Evolutionary conservation across 768 basidiomycete species (phyloP), one percentile per base, ranked within the genome.

Genomic region (Leccinum fibrillosum): DNA sequence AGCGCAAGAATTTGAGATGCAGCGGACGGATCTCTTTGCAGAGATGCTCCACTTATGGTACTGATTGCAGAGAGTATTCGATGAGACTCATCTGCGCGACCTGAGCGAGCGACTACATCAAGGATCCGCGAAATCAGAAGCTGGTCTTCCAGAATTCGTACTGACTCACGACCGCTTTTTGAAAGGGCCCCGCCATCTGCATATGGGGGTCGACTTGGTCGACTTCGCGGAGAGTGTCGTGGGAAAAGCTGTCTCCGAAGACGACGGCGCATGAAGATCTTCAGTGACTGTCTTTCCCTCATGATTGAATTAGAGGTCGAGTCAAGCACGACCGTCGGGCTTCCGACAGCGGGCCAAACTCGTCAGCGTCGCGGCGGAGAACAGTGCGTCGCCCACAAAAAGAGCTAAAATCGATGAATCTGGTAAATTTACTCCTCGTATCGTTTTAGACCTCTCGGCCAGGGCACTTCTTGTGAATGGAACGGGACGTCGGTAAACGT

Each of bases 241-340:
- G 59, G 45, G 53, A 66, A 62, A 59, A 30, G 32, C 34, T 48
- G 26, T 54, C 59, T 57, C 64, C 64, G 66, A 64, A 55, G 64
- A 57, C 26, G 55, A 30, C 50, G 64, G 57, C 34, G 15, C 21
- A 50, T 17, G 6, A 28, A 30, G 56, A 34, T 34, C 34, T 13
- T 34, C 34, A 34, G 5, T 13, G 34, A 34, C 34, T 34, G 53
- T 56, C 48, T 55, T 17, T 58, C 21, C 47, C 26, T 47, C 48
- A 34, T 15, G 30, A 49, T 63, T 45, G 39, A 59, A 21, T 57
- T 56, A 49, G 47, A 26, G 37, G 30, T 54, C 45, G 26, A 21
- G 49, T 32, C 26, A 11, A 19, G 28, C 17, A 13, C 11, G 35
- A 53, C 53, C 52, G 54, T 48, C 54, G 32, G 19, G 44, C 44